Conservation (phyloP, 352 stramenopile genomes). For the Globisporangium barbulae region DNA sequence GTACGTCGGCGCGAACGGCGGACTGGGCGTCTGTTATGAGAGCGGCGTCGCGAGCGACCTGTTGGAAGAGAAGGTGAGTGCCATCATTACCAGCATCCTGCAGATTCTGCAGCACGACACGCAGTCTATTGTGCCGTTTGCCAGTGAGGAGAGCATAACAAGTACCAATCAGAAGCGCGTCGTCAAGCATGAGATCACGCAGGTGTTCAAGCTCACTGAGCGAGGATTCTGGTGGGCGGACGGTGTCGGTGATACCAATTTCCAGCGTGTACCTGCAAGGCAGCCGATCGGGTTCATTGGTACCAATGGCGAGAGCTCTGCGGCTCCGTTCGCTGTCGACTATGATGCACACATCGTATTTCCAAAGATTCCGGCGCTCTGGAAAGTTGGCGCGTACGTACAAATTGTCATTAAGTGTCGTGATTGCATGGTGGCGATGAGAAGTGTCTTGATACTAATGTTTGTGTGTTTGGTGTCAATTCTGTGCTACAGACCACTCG, state of each 20-base stretch:
- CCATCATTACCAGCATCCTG: conserved; percentile 37
- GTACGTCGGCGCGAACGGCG: conserved; percentile 54
- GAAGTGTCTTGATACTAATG: not conserved
- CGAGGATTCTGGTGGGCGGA: conserved; percentile 54
- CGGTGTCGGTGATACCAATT: conserved; percentile 56
- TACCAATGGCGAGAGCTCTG: conserved; percentile 12
- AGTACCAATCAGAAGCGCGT: not conserved
- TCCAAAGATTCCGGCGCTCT: conserved; percentile 54
- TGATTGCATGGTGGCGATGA: not conserved
- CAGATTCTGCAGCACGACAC: conserved; percentile 50
- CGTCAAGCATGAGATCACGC: conserved; percentile 42
- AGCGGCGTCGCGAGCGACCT: conserved; percentile 59
- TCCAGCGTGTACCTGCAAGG: conserved; percentile 37
- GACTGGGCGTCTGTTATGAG: conserved; percentile 68
- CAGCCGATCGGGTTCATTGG: conserved; percentile 52
- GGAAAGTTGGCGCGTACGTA: conserved; percentile 55
- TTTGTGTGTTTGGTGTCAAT: not conserved
- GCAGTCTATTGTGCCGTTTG: conserved; percentile 21
- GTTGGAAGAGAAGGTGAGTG: conserved; percentile 39
- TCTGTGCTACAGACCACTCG: conserved; percentile 30
- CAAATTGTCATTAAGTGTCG: not conserved
- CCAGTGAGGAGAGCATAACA: not conserved
- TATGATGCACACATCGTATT: conserved; percentile 71
- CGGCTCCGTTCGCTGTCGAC: conserved; percentile 34
- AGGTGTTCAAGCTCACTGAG: conserved; percentile 62